Percentiles rank a stretch among this genome's conserved stretches.
phyloP scores from a whole-genome alignment of 1,284 basidiomycete genomes.

The Ustanciosporium gigantosporum region DNA sequence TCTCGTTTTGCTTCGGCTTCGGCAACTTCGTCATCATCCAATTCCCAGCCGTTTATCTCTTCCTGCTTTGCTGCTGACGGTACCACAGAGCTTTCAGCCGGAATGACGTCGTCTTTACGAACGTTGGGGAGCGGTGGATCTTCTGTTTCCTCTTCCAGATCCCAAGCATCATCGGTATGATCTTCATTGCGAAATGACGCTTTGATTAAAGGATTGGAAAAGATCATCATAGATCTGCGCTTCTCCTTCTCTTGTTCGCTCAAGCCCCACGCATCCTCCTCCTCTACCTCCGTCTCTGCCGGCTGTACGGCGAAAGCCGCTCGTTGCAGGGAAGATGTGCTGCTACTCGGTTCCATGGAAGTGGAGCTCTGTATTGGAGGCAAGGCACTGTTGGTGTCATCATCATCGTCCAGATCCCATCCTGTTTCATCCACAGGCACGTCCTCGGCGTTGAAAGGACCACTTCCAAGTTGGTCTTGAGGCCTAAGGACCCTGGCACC shows the following conservation, averaged over 20 bases:
- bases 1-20: too few relatives aligned
- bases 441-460: constrained; percentile 43
- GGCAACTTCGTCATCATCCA: not conserved
- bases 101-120: too few relatives aligned
- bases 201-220: too few relatives aligned
- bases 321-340: not conserved
- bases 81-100: too few relatives aligned
- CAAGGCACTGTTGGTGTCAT: not conserved
- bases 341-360: not conserved
- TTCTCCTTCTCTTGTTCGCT: not conserved
- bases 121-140: too few relatives aligned
- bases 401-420: constrained; percentile 50
- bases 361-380: not conserved
- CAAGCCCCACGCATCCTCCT: constrained; percentile 3
- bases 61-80: too few relatives aligned
- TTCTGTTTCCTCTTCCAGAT: too few relatives aligned
- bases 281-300: not conserved
- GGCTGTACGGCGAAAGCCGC: not conserved
- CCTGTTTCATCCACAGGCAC: constrained; percentile 25
- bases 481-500: constrained; percentile 44
- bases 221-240: not conserved
- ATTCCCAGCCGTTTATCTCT: not conserved
- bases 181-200: too few relatives aligned
- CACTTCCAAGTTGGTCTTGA: constrained; percentile 47
- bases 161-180: too few relatives aligned